Evolutionary conservation across 495 filamentous ascomycete species (phyloP), one percentile per base, ranked within the genome.

Genomic region (Margaritispora aquatica): DNA sequence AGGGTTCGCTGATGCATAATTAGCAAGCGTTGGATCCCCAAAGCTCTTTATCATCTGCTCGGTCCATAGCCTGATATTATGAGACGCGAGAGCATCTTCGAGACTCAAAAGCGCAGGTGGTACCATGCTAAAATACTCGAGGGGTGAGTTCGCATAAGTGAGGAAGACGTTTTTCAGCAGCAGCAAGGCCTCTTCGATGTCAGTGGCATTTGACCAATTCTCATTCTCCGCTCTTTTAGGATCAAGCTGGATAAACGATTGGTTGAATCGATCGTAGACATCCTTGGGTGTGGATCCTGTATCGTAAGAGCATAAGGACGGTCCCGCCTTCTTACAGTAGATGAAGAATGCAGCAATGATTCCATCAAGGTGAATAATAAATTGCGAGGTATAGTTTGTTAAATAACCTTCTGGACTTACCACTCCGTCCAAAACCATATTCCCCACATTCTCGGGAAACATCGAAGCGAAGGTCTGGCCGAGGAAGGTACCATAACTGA

Each of bases 401-500:
- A 55, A 13, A 26, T 51, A 58, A 54, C 78, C 77, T 46, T 67
- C 68, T 1, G 77, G 70, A 54, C 79, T 75, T 54, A 76, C 76
- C 9, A 76, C 76, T 11, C 75, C 77, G 51, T 81, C 77, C 1
- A 80, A 67, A 27, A 80, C 71, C 41, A 80, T 59, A 2, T 75
- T 71, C 11, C 74, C 77, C 1, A 74, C 75, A 55, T 68, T 72
- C 51, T 67, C 60, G 7, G 76, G 77, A 47, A 74, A 79, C 70
- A 74, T 74, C 38, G 68, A 69, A 50, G 69, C 75, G 63, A 77
- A 80, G 10, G 69, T 88, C 70, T 81, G 70, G 0, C 84, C 86
- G 3, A 88, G 77, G 2, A 83, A 71, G 1, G 84, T 86, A 2
- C 85, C 86, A 61, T 89, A 89, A 11, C 81, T 85, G n/a, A 86